Percentiles rank a stretch among this genome's conserved stretches.
These are phyloP conservation scores for Saturnispora saitoi DNA, from an alignment of 805 yeast species.

Conservation along the genomic window DNA sequence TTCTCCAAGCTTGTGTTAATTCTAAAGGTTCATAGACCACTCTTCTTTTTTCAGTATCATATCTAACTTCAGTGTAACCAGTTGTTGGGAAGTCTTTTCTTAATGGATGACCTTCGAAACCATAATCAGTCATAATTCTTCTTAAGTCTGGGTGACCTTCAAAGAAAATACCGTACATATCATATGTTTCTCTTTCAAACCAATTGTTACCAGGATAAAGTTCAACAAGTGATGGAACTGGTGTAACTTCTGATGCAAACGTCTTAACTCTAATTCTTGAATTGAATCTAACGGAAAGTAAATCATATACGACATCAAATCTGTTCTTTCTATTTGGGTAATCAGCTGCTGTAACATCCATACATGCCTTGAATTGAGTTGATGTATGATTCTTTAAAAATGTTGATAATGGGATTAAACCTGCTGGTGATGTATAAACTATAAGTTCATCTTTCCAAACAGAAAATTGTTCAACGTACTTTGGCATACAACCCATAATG, in stretches of 20 bases:
- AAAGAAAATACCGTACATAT: constrained; percentile 78
- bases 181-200: constrained; percentile 87
- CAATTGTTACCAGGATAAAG: constrained; percentile 77
- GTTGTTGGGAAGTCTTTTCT: constrained; percentile 91
- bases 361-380: constrained; percentile 66
- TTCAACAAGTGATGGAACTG: constrained; percentile 73
- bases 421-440: constrained; percentile 66
- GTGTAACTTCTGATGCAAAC: constrained; percentile 71
- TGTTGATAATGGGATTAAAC: constrained; percentile 58
- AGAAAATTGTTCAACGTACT: constrained; percentile 70
- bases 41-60: constrained; percentile 86
- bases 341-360: constrained; percentile 83
- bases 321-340: constrained; percentile 77
- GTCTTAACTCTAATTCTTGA: constrained; percentile 85
- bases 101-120: constrained; percentile 86
- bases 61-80: constrained; percentile 84
- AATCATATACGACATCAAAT: constrained; percentile 79
- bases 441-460: constrained; percentile 90
- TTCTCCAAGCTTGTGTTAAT: constrained; percentile 87
- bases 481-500: constrained; percentile 70
- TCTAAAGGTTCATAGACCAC: constrained; percentile 85
- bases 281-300: constrained; percentile 73
- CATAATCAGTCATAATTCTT: constrained; percentile 85
- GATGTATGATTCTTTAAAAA: constrained; percentile 74
- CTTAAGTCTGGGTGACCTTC: constrained; percentile 86